Evolutionary conservation across 257 asterid genomes (phyloP).

Genomic region (Nicotiana undulata): DNA sequence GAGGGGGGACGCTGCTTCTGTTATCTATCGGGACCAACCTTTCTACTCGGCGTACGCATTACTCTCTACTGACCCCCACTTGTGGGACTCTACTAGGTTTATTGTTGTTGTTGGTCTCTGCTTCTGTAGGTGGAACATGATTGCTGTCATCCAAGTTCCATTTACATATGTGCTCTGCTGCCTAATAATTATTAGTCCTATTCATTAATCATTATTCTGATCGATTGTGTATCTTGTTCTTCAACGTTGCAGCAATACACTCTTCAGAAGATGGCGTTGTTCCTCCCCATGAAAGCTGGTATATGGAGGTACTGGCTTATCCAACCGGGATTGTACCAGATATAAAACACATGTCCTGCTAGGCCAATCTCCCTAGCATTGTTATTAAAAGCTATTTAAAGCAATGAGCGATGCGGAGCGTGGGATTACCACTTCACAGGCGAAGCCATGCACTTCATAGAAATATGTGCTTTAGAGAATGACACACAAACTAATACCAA

Average conservation of each 20-base stretch:
- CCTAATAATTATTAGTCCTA: neutral
- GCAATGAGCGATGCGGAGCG: no score
- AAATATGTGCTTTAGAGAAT: no score
- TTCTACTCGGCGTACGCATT: no score
- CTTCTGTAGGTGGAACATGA: neutral
- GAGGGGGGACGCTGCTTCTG: no score
- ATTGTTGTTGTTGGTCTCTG: neutral
- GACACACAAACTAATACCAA: no score
- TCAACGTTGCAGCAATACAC: constrained; percentile 46
- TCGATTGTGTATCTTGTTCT: neutral
- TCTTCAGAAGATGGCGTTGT: constrained; percentile 47
- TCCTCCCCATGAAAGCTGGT: constrained; percentile 85
- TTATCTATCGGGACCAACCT: no score
- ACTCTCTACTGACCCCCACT: no score
- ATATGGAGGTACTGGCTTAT: constrained; percentile 58
- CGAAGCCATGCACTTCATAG: no score
- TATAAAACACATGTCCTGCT: constrained; percentile 31
- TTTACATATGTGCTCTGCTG: neutral
- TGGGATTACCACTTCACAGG: no score
- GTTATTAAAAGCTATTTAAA: no score
- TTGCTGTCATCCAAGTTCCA: neutral
- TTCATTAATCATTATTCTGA: neutral
- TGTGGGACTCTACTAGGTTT: no score
- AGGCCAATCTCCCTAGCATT: constrained; percentile 23
- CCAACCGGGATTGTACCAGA: constrained; percentile 29